Evolutionary conservation across 805 yeast species (phyloP), one percentile per base, ranked within the genome.

Genomic region (Metschnikowia koreensis): DNA sequence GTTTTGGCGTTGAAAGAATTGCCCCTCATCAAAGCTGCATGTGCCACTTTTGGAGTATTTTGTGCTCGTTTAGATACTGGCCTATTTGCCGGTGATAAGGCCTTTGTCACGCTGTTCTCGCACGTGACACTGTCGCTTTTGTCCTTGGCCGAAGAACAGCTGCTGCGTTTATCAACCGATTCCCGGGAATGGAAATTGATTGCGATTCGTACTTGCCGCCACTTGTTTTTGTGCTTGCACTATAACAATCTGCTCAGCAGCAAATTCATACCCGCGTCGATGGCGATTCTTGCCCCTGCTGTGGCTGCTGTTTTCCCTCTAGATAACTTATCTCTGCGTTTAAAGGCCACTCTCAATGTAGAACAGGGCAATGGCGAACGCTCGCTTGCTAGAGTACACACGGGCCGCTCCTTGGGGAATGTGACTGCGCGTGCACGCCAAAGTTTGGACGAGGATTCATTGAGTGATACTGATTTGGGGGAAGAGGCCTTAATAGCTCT

Each of bases 21-120:
- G 41, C 71, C 83, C 0, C 73, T 89, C 2, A 75, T 84, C 46
- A 86, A 84, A 60, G 69, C 75, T 38, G 73, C 81, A 5, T 71
- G 78, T 37, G 65, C 69, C 22, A 79, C 83, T 0, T 84, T 77
- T 58, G 69, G 71, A 9, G 67, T 66, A 1, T 66, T 77, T 38
- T 75, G 80, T 62, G 64, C 56, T 52, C 60, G 48, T 48, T 58
- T 64, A 60, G 87, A 85, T 56, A 81, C 80, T 13, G 83, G 81
- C 9, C 70, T 87, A 50, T 82, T 86, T 60, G 74, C 81, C 31
- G 91, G 91, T 39, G 89, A 87, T 67, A 71, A 78, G 42, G 74
- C 66, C 27, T 87, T 84, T 62, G 79, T 82, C 9, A 69, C 70
- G 29, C 56, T 67, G 41, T 86, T 84, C 64, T 47, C 54, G 13